Base-by-base conservation (phyloP, 2,329 filamentous ascomycete genomes). In the Colletotrichum sp. region DNA sequence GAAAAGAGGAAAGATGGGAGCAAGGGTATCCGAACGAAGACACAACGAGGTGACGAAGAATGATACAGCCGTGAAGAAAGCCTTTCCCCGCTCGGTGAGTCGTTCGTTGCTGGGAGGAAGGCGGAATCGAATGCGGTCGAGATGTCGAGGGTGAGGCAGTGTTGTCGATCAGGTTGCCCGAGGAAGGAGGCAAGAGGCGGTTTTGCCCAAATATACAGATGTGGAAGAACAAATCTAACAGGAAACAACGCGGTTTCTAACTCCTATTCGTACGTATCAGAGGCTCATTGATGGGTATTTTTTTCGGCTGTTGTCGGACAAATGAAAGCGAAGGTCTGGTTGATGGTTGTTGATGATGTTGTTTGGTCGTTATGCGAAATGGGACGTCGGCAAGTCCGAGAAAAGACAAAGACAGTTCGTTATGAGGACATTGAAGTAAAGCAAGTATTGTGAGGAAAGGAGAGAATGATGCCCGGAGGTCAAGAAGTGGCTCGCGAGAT, bases 361-460 rank as follows among this genome's bases (percentile, higher is more conserved):
- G 69, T n/a, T 66, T 60, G 70, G 72, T 78, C 77, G 77, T 78
- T 52, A 77, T 71, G 68, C 60, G 64, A 60, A 21, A 59, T 55
- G 76, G 75, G 75, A 78, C 78, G 55, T 57, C 44, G 63, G 24
- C 32, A 28, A 49, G 71, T 68, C 78, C 71, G 39, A 30, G n/a
- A 49, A 71, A 84, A 82, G 79, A 80, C 79, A 81, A 82, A 81
- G 78, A 79, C 32, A 81, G 71, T 81, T 85, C 86, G 86, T 88
- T 88, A 88, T 84, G 79, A 83, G 81, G 82, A 87, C 86, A 88
- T 88, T 81, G 82, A 83, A 80, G 80, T 77, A 64, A 49, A 65
- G 34, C 66, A 73, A 73, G 68, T 74, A 70, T 77, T 83, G 78
- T 32, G 64, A 49, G 59, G 26, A 65, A 81, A 66, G 66, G 26